Evolutionary conservation across 2,329 filamentous ascomycete species (phyloP).

Genomic region (Calonectria pteridis): DNA sequence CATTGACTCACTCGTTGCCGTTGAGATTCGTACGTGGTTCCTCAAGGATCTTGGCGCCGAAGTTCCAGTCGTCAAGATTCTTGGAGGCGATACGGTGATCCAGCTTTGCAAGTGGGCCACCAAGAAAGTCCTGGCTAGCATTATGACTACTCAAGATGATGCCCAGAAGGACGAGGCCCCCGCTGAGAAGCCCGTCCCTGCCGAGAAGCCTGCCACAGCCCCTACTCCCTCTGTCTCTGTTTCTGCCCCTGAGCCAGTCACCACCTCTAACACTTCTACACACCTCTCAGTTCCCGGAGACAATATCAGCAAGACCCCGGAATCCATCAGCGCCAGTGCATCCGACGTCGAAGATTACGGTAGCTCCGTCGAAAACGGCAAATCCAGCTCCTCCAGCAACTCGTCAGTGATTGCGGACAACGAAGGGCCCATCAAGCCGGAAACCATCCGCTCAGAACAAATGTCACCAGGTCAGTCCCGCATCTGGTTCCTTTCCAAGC

Average conservation of each 20-base stretch:
- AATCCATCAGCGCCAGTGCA: slow-evolving; percentile 7
- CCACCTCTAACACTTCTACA: neutral
- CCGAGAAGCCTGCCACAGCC: slow-evolving; percentile 1
- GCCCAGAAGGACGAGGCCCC: neutral
- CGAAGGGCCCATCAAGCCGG: neutral
- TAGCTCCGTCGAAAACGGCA: slow-evolving; percentile 4
- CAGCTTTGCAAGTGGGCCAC: slow-evolving; percentile 25
- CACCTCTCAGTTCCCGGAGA: neutral
- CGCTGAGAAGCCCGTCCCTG: neutral
- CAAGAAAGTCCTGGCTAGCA: slow-evolving; percentile 23
- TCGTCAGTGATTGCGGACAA: slow-evolving; percentile 2
- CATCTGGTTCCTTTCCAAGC: slow-evolving; percentile 27
- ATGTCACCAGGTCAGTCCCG: slow-evolving; percentile 25
- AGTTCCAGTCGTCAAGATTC: slow-evolving; percentile 58
- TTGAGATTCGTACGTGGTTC: slow-evolving; percentile 61
- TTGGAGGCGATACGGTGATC: slow-evolving; percentile 40
- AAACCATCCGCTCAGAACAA: slow-evolving; percentile 13
- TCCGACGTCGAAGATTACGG: slow-evolving; percentile 16
- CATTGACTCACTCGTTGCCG: slow-evolving; percentile 47
- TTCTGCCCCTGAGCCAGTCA: neutral
- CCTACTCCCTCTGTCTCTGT: neutral
- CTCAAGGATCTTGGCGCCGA: slow-evolving; percentile 56
- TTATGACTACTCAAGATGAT: slow-evolving; percentile 20
- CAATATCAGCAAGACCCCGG: neutral
- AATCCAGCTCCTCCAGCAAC: slow-evolving; percentile 3